These are phyloP conservation scores for Fusarium oligoseptatum DNA, from an alignment of 2,329 filamentous ascomycete genomes.

Conservation along the genomic window DNA sequence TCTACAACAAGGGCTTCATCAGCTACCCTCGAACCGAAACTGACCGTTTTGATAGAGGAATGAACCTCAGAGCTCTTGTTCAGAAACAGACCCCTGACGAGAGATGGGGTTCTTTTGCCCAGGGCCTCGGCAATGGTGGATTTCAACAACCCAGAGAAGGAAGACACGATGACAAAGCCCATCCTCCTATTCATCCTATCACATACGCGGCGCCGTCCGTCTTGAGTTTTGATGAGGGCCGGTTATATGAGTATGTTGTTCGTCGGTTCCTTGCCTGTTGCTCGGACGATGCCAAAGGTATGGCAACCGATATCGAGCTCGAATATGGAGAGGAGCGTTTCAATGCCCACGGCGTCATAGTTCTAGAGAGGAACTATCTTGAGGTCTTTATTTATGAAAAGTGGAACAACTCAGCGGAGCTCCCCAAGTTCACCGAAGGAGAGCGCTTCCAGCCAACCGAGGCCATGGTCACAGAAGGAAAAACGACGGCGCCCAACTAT, in stretches of 20 bases:
- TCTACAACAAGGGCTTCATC: conserved; percentile 96
- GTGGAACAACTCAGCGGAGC: conserved; percentile 88
- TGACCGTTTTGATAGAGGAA: conserved; percentile 91
- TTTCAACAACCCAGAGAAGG: conserved; percentile 88
- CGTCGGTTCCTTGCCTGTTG: conserved; percentile 95
- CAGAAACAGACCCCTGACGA: conserved; percentile 85
- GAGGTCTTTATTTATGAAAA: conserved; percentile 97
- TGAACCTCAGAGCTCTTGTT: conserved; percentile 84
- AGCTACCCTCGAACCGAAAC: conserved; percentile 98
- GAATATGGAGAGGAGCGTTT: conserved; percentile 87
- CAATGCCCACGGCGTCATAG: conserved; percentile 83
- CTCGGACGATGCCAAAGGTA: conserved; percentile 91
- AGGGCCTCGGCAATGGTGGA: conserved; percentile 77
- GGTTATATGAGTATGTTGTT: conserved; percentile 92
- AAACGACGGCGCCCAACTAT: conserved; percentile 86
- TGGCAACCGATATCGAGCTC: conserved; percentile 87
- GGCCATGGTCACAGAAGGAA: conserved; percentile 90
- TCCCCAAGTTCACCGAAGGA: conserved; percentile 83
- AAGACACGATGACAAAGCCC: conserved; percentile 93
- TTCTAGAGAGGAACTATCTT: conserved; percentile 91
- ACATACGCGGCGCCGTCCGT: conserved; percentile 80
- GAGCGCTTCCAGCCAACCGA: conserved; percentile 91
- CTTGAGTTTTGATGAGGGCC: conserved; percentile 75
- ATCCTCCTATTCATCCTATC: conserved; percentile 96
- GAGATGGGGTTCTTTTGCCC: conserved; percentile 86